A percentile compares a stretch with the other conserved stretches of the same genome.
These are phyloP conservation scores for Cladosporium sphaerospermum DNA, from an alignment of 2,329 filamentous ascomycete species.

Conservation along the genomic window DNA sequence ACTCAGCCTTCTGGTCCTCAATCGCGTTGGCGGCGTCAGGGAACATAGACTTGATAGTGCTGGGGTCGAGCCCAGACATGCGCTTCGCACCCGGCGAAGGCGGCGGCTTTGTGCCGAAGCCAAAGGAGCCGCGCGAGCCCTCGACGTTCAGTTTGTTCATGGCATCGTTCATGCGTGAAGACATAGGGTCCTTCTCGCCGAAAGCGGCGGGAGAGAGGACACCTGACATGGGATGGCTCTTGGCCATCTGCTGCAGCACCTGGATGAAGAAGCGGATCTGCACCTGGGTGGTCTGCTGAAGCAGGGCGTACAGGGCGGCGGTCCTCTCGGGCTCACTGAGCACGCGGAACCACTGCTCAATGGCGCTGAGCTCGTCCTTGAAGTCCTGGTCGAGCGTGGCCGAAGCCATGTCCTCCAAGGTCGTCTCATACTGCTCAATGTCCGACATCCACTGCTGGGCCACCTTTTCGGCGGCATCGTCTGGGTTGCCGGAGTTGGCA, in stretches of 20 bases:
- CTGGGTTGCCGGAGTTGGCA: conserved; percentile 60
- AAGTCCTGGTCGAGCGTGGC: conserved; percentile 99
- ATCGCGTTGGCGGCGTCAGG: conserved; percentile 98
- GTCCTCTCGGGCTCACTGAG: conserved; percentile 95
- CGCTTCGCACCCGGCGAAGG: conserved; percentile 76
- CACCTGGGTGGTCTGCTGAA: conserved; percentile 97
- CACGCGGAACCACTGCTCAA: conserved; percentile 99
- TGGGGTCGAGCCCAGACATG: conserved; percentile 87
- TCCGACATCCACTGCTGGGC: conserved; percentile 98
- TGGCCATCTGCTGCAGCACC: conserved; percentile 97
- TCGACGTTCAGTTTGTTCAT: conserved; percentile 94
- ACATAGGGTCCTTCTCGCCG: conserved; percentile 94
- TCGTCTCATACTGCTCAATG: conserved; percentile 98
- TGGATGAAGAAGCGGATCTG: conserved; percentile 99
- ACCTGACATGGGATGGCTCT: conserved; percentile 94
- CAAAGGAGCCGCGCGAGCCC: conserved; percentile 77
- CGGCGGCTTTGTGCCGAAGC: conserved; percentile 58
- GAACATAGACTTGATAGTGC: conserved; percentile 97
- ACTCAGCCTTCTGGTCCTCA: conserved; percentile 95
- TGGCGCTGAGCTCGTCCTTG: conserved; percentile 97
- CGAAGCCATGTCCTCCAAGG: conserved; percentile 95
- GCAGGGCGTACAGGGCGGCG: conserved; percentile 85
- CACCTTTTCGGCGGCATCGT: conserved; percentile 87
- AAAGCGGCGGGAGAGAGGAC: conserved; percentile 92
- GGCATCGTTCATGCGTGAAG: conserved; percentile 87